Evolutionary conservation across 2,329 filamentous ascomycete genomes (phyloP).

Genomic region (Alternaria angustiovoidea): DNA sequence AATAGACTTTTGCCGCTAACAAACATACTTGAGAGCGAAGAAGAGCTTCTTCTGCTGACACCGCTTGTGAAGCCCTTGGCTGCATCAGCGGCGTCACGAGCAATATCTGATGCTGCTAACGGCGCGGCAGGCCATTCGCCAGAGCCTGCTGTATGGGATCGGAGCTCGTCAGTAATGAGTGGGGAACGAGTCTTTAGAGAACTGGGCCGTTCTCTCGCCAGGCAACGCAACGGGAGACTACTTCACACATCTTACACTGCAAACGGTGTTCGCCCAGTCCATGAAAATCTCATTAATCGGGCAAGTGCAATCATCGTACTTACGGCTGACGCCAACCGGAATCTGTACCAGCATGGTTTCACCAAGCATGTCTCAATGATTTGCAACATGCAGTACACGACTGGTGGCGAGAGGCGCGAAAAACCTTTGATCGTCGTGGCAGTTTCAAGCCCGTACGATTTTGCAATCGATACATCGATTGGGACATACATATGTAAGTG

Average conservation of each 20-base stretch:
- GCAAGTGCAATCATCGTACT: constrained; percentile 89
- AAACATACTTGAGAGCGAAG: constrained; percentile 79
- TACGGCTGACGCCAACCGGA: constrained; percentile 92
- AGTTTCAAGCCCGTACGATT: constrained; percentile 88
- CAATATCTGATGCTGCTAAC: constrained; percentile 67
- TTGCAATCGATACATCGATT: constrained; percentile 89
- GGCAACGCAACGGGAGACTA: constrained; percentile 84
- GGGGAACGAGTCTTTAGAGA: constrained; percentile 93
- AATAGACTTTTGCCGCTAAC: constrained; percentile 84
- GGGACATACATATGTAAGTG: constrained; percentile 87
- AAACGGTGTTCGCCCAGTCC: constrained; percentile 88
- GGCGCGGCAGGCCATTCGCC: constrained; percentile 60
- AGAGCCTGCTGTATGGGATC: constrained; percentile 65
- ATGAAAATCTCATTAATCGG: constrained; percentile 89
- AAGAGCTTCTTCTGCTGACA: constrained; percentile 88
- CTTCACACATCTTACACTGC: constrained; percentile 95
- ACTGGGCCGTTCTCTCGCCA: constrained; percentile 84
- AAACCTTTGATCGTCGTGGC: constrained; percentile 91
- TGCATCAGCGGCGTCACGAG: constrained; percentile 82
- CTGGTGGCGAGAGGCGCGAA: constrained; percentile 73
- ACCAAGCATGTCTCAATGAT: constrained; percentile 97
- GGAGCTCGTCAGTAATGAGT: constrained; percentile 76
- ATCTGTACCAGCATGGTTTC: constrained; percentile 92
- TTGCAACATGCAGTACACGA: constrained; percentile 79
- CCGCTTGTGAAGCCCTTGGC: constrained; percentile 92